A percentile compares a stretch with the other conserved stretches of the same genome.
phyloP scores from a whole-genome alignment of 1,284 basidiomycete genomes.

The Ganoderma leucocontextum region DNA sequence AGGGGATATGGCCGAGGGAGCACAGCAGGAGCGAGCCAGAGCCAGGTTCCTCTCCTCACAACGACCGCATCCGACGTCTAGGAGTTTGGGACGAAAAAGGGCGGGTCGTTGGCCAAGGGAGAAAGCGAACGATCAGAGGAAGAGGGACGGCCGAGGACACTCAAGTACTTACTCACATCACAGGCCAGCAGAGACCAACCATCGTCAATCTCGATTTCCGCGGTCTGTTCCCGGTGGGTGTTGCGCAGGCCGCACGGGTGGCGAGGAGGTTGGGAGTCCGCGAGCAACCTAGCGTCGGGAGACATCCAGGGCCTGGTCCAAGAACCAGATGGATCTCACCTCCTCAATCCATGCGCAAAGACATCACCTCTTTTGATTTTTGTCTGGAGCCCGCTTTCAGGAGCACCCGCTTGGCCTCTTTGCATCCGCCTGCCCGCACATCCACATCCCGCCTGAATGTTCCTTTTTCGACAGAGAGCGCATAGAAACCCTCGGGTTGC shows the following conservation, averaged over 20 bases:
- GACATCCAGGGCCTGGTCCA: slow-evolving; percentile 11
- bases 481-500: background rate
- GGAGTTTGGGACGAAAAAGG: background rate
- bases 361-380: background rate
- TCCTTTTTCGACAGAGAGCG: background rate
- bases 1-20: slow-evolving; percentile 3
- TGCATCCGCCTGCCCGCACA: background rate
- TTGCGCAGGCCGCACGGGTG: slow-evolving; percentile 1
- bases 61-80: slow-evolving; percentile 4
- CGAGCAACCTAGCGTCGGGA: slow-evolving; percentile 8
- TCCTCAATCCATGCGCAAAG: background rate
- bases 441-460: background rate
- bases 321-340: slow-evolving; percentile 7
- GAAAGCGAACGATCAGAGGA: slow-evolving; percentile 3
- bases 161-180: background rate
- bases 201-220: slow-evolving; percentile 10
- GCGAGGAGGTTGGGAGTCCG: slow-evolving; percentile 11
- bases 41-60: background rate
- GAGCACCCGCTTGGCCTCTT: background rate
- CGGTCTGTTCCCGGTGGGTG: slow-evolving; percentile 3
- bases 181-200: slow-evolving; percentile 2
- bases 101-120: slow-evolving; percentile 7
- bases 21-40: slow-evolving; percentile 1
- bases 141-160: background rate
- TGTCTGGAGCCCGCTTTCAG: background rate